Evolutionary conservation across 306 rosid species (phyloP), one percentile per base, ranked within the genome.

Genomic region (Castanea mollissima): DNA sequence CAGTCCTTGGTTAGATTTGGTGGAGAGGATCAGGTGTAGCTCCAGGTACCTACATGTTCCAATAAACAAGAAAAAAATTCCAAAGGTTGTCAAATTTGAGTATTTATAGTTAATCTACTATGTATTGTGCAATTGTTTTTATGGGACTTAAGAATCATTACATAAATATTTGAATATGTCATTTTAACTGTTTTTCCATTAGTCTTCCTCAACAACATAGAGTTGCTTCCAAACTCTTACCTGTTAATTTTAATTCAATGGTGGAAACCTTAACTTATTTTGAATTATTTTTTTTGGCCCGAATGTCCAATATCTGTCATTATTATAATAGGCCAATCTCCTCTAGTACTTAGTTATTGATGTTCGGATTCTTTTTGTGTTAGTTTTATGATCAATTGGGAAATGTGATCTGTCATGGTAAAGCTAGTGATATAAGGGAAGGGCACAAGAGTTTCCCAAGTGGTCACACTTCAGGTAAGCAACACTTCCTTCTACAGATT

Each of bases 381-480:
- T 75, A 93, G 99, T 54, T 15, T 35, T 95, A 93, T 75, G 92
- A 93, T 83, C 73, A 54, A 74, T 83, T 56, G 85, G 98, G 96
- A 73, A 81, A 80, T 67, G 99, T 91, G 69, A 19, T 91, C 46
- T 95, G 99, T 73, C 90, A 91, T 69, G 98, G 99, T 58, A 85
- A 88, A 79, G 87, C 34, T 9, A 81, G 90, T 80, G 98, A 74
- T 74, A 86, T 95, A 64, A 93, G 78, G 84, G 99, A 95, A 91
- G 98, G 99, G 62, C 93, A 95, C 80, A 95, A 93, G 86, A 95
- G 98, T 83, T 95, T 95, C 73, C 99, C 99, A 34, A 95, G 99
- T 46, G 99, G 97, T 13, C 99, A 95, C 71, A 85, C 98, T 76
- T 90, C 99, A 77, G 88, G 99, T 95, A 87, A 87, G 95, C 56